Base-by-base conservation (phyloP, 768 basidiomycete genomes). In the Pulveroboletus ravenelii region DNA sequence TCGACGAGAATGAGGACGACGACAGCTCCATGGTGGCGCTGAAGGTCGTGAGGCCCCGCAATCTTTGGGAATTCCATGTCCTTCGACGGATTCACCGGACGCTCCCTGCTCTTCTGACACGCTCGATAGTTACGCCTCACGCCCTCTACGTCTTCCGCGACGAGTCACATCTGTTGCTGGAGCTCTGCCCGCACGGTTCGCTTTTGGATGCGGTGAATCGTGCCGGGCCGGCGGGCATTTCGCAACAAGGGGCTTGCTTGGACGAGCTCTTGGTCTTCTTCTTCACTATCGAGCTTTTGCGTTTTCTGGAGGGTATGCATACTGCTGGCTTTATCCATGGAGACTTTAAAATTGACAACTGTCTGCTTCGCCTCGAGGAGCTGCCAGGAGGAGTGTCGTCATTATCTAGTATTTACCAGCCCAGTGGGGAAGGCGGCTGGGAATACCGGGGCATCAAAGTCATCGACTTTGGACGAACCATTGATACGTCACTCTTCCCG, bases 331-430 rank as follows among this genome's bases (percentile, higher is more conserved):
- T 98, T 72, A 89, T 99, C 58, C 96, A 99, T 62, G 95, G 96
- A 30, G 96, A 99, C 71, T 78, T 99, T 55, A 99, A 99, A 75
- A 96, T 98, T 67, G 96, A 99, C 72, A 99, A 99, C 71, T 96
- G 94, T 65, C 78, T 99, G n/a, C 74, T 98, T 9, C 84, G 96
- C 5, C 77, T 99, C 40, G 87, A 92, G 55, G 87, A 90, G 45
- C 83, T 88, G 5, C 84, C 85, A 2, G 84, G 84, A 3, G 83
- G 84, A 1, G 68, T 78, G 1, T 74, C 84, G 0, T 76, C 80
- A 1, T 92, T 94, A 85, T 78, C 82, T 1, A 70, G 79, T 44
- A 69, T 74, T n/a, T 98, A 97, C 72, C 80, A 85, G 50, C 81
- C 86, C 1, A 71, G 75, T 0, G 95, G 95, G 15, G 81, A 79